Evolutionary conservation across 2,329 filamentous ascomycete genomes (phyloP).

Genomic region (Chrysosporium queenslandicum): DNA sequence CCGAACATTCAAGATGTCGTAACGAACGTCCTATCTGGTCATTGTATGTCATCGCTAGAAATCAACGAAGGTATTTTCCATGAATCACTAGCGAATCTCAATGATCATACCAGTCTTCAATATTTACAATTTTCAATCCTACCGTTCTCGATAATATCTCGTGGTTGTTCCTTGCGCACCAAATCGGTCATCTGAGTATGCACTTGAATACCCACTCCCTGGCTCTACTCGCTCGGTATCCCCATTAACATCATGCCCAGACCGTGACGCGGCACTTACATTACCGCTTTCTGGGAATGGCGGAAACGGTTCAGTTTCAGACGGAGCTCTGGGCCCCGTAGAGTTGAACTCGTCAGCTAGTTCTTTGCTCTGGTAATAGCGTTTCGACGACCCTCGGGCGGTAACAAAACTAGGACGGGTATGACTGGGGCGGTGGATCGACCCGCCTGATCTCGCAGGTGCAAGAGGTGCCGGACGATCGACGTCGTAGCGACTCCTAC

Average conservation of each 20-base stretch:
- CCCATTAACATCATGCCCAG: neutral
- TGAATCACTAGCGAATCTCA: neutral
- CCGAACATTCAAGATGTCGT: too few relatives aligned
- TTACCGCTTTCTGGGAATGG: constrained; percentile 8
- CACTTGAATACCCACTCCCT: constrained; percentile 13
- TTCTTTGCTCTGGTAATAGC: constrained; percentile 2
- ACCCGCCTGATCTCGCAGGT: neutral
- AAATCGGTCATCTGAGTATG: constrained; percentile 7
- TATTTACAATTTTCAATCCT: neutral
- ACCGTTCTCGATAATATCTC: neutral
- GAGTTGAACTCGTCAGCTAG: constrained; percentile 15
- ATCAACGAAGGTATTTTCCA: neutral
- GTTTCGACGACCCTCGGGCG: neutral
- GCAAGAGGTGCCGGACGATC: neutral
- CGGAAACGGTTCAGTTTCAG: constrained; percentile 13
- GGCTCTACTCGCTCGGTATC: neutral
- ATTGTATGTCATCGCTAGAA: neutral
- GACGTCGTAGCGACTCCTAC: neutral
- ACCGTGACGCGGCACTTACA: neutral
- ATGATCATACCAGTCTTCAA: neutral
- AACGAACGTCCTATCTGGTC: neutral
- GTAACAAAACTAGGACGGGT: neutral
- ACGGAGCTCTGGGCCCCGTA: neutral
- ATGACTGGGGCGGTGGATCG: neutral
- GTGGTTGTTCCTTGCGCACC: neutral